These are phyloP conservation scores for Didymella sp. DNA, from an alignment of 2,329 filamentous ascomycete genomes.

Conservation along the genomic window DNA sequence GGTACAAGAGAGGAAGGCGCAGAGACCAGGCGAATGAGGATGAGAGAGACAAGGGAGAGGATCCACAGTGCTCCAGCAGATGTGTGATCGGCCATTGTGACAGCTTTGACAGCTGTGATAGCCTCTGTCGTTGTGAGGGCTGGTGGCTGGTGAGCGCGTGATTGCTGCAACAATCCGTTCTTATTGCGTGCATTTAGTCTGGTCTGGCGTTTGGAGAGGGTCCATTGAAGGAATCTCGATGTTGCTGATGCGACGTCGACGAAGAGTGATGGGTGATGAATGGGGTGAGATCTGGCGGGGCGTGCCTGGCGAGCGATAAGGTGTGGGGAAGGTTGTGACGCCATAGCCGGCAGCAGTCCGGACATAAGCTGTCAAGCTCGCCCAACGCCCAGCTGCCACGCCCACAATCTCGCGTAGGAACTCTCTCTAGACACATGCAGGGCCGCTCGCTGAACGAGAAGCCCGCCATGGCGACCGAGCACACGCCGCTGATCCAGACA, in stretches of 20 bases:
- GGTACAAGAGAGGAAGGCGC: background rate
- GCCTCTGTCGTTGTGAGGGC: no score
- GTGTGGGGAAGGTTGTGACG: slow-evolving; percentile 13
- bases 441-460: slow-evolving; percentile 37
- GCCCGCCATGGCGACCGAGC: slow-evolving; percentile 60
- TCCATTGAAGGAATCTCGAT: no score
- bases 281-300: background rate
- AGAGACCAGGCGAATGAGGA: background rate
- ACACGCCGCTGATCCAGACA: slow-evolving; percentile 71
- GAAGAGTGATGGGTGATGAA: background rate
- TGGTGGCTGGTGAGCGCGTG: no score
- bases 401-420: background rate
- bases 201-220: no score
- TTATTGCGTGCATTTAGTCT: no score
- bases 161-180: no score
- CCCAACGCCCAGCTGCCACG: slow-evolving; percentile 1
- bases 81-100: background rate
- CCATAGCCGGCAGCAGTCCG: slow-evolving; percentile 8
- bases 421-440: slow-evolving; percentile 17
- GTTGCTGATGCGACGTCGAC: background rate
- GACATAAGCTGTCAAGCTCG: slow-evolving; percentile 13
- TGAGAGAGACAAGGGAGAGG: background rate
- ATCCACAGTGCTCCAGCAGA: background rate
- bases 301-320: slow-evolving; percentile 6
- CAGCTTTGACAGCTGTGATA: background rate